Evolutionary conservation across 1,284 basidiomycete genomes (phyloP).

Genomic region (Lentinula novae-zelandiae): DNA sequence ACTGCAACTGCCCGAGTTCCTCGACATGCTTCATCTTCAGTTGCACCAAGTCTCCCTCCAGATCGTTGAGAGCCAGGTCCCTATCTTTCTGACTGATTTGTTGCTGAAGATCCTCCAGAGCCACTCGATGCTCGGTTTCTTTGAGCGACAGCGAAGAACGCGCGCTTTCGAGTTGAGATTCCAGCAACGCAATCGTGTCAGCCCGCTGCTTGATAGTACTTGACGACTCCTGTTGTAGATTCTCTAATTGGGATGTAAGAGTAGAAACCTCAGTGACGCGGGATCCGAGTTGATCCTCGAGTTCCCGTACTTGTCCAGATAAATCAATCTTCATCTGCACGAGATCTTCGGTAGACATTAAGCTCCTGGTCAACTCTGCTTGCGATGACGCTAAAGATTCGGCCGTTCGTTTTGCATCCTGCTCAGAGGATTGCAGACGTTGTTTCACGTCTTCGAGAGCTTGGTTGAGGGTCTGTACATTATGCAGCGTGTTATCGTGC

Average conservation of each 20-base stretch:
- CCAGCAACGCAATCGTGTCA: slow-evolving; percentile 28
- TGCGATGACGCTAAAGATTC: slow-evolving; percentile 30
- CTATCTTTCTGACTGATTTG: slow-evolving; percentile 19
- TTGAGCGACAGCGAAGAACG: slow-evolving; percentile 20
- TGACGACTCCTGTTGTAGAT: slow-evolving; percentile 16
- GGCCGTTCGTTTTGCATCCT: slow-evolving; percentile 23
- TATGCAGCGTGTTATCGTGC: neutral
- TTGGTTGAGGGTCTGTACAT: neutral
- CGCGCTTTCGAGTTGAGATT: slow-evolving; percentile 23
- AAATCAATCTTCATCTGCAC: slow-evolving; percentile 3
- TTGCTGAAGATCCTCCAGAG: slow-evolving; percentile 22
- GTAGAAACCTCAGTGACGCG: slow-evolving; percentile 13
- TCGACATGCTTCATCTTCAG: slow-evolving; percentile 35
- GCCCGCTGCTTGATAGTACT: slow-evolving; percentile 4
- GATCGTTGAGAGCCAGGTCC: slow-evolving; percentile 19
- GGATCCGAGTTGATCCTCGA: slow-evolving; percentile 14
- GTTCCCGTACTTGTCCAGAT: slow-evolving; percentile 5
- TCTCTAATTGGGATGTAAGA: slow-evolving; percentile 14
- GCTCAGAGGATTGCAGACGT: slow-evolving; percentile 8
- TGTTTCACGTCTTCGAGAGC: slow-evolving; percentile 6
- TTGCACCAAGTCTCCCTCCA: slow-evolving; percentile 28
- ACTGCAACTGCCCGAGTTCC: slow-evolving; percentile 34
- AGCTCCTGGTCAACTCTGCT: slow-evolving; percentile 8
- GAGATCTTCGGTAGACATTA: slow-evolving; percentile 12
- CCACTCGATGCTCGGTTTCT: slow-evolving; percentile 13